Percentiles rank a stretch among this genome's conserved stretches.
Conservation (phyloP, 306 rosid species). For the cucumber (Cucumis sativus) region DNA sequence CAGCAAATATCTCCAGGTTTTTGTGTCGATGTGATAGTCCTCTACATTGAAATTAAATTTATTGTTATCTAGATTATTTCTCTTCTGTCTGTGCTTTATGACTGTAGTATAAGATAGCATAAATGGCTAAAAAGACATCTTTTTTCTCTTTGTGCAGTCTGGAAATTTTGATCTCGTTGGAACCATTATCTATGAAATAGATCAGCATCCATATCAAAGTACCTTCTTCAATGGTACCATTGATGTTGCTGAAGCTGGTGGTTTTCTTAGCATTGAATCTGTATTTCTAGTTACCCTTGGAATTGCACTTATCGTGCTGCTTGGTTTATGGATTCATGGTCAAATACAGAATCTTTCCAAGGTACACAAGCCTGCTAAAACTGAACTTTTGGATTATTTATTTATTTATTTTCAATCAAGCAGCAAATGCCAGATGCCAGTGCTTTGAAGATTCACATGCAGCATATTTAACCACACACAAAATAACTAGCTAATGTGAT, state of each 20-base stretch:
- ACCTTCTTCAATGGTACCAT: slow-evolving; percentile 84
- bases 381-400: background rate
- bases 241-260: slow-evolving; percentile 77
- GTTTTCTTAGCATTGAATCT: slow-evolving; percentile 66
- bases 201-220: slow-evolving; percentile 64
- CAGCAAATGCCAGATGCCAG: background rate
- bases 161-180: slow-evolving; percentile 91
- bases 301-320: slow-evolving; percentile 56
- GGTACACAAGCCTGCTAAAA: slow-evolving; percentile 32
- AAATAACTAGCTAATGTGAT: background rate
- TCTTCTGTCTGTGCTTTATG: background rate
- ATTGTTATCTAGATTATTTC: background rate
- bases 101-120: background rate
- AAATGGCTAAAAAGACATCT: slow-evolving; percentile 6
- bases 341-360: slow-evolving; percentile 77
- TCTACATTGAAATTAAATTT: background rate
- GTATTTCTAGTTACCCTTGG: slow-evolving; percentile 88
- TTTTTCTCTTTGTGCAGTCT: slow-evolving; percentile 40
- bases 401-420: background rate
- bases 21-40: background rate
- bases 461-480: background rate
- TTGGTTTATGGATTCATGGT: slow-evolving; percentile 72
- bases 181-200: slow-evolving; percentile 69
- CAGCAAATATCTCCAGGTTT: slow-evolving; percentile 92
- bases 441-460: background rate